Conservation (phyloP, 176 grass and related monocot genomes). For the Triticum dicoccoides region DNA sequence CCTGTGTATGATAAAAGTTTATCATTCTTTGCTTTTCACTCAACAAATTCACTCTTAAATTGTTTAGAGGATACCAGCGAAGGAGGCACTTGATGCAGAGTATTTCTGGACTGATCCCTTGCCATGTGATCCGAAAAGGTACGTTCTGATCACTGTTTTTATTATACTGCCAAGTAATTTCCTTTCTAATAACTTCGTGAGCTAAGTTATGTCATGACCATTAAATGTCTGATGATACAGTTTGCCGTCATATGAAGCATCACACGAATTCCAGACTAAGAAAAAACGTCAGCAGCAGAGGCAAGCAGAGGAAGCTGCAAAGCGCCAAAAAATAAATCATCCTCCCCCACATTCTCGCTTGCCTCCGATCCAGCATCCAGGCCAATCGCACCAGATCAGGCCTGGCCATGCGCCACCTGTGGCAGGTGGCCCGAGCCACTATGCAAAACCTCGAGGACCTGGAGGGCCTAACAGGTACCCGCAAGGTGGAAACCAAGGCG, state of each 20-base stretch:
- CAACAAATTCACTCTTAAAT: constrained; percentile 3
- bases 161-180: background rate
- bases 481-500: constrained; percentile 58
- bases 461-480: constrained; percentile 77
- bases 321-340: constrained; percentile 88
- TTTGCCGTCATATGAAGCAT: constrained; percentile 84
- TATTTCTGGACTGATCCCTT: constrained; percentile 98
- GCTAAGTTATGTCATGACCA: background rate
- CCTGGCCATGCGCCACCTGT: constrained; percentile 64
- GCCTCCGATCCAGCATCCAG: constrained; percentile 83
- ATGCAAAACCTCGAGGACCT: constrained; percentile 70
- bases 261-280: constrained; percentile 94
- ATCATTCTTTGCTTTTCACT: background rate
- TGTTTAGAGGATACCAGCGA: constrained; percentile 83
- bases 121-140: constrained; percentile 94
- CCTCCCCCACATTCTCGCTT: constrained; percentile 79
- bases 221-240: constrained; percentile 36
- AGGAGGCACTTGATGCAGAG: constrained; percentile 92
- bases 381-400: constrained; percentile 70
- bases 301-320: constrained; percentile 89
- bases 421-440: constrained; percentile 67
- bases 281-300: constrained; percentile 94
- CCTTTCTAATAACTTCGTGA: background rate
- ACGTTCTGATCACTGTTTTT: background rate
- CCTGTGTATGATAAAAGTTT: background rate